These are phyloP conservation scores for Vickermania ingenoplastis DNA, from an alignment of 208 protist genomes.

Conservation along the genomic window DNA sequence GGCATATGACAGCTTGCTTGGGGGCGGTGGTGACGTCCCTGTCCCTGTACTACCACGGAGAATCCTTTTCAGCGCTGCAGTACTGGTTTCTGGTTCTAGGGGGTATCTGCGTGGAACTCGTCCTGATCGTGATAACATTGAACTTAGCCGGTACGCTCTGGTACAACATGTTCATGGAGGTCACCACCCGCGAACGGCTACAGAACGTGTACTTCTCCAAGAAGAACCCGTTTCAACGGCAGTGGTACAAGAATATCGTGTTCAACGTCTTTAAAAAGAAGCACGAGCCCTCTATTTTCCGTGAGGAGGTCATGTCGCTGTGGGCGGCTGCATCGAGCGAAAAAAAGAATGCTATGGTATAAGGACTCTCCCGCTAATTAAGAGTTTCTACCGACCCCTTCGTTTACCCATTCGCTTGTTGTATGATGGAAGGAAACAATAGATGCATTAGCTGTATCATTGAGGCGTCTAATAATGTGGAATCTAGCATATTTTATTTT, in stretches of 20 bases:
- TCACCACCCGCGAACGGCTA: slow-evolving; percentile 70
- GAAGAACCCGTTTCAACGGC: slow-evolving; percentile 57
- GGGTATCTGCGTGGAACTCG: slow-evolving; percentile 6
- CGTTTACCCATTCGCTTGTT: background rate
- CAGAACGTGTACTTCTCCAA: slow-evolving; percentile 52
- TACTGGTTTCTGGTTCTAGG: slow-evolving; percentile 8
- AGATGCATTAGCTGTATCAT: too few relatives aligned
- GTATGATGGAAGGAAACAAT: too few relatives aligned
- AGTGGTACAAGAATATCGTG: slow-evolving; percentile 38
- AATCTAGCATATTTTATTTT: too few relatives aligned
- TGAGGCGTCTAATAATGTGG: too few relatives aligned
- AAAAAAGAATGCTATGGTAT: slow-evolving; percentile 18
- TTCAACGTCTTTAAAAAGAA: slow-evolving; percentile 30
- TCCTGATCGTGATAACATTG: background rate
- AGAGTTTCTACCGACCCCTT: background rate
- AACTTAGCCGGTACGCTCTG: slow-evolving; percentile 16
- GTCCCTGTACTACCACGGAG: slow-evolving; percentile 15
- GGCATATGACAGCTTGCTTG: slow-evolving; percentile 1
- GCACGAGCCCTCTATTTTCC: slow-evolving; percentile 36
- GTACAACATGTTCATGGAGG: slow-evolving; percentile 14
- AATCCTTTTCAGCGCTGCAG: slow-evolving; percentile 8
- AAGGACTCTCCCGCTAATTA: background rate
- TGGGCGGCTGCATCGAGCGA: slow-evolving; percentile 31
- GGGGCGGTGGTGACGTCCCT: background rate
- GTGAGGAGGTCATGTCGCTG: slow-evolving; percentile 60